Conservation (phyloP, 2,329 filamentous ascomycete species). For the Podosphaera aphanis region DNA sequence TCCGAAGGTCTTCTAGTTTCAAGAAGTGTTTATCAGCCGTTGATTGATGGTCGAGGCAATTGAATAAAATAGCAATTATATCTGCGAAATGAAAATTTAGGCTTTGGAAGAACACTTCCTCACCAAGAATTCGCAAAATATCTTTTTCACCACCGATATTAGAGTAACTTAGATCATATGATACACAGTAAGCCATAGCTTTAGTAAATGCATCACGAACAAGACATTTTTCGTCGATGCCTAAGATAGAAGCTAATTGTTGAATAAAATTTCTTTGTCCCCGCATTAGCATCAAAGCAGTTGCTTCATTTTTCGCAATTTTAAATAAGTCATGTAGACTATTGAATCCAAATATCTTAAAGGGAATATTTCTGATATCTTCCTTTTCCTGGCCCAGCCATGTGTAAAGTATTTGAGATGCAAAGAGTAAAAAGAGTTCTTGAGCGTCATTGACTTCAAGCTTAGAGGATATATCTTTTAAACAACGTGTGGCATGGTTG, state of each 20-base stretch:
- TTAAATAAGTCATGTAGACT: slow-evolving; percentile 43
- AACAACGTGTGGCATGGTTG: slow-evolving; percentile 48
- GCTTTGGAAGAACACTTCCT: slow-evolving; percentile 35
- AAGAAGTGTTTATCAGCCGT: slow-evolving; percentile 43
- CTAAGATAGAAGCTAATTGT: slow-evolving; percentile 34
- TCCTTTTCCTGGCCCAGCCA: slow-evolving; percentile 62
- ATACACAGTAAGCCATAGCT: slow-evolving; percentile 61
- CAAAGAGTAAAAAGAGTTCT: slow-evolving; percentile 61
- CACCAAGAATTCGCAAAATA: slow-evolving; percentile 46
- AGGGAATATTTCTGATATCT: slow-evolving; percentile 51
- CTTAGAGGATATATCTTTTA: slow-evolving; percentile 38
- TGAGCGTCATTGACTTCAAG: slow-evolving; percentile 42
- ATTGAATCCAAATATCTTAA: slow-evolving; percentile 58
- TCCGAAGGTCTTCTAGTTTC: slow-evolving; percentile 31
- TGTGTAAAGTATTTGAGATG: slow-evolving; percentile 71
- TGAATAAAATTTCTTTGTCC: slow-evolving; percentile 39
- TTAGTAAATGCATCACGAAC: slow-evolving; percentile 50
- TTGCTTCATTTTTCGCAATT: slow-evolving; percentile 52
- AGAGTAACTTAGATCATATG: slow-evolving; percentile 38
- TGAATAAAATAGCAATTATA: slow-evolving; percentile 54
- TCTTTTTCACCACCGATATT: slow-evolving; percentile 36
- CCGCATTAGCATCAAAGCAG: slow-evolving; percentile 65
- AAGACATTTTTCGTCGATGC: slow-evolving; percentile 29
- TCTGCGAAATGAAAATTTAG: slow-evolving; percentile 50
- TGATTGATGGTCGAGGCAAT: slow-evolving; percentile 55